Evolutionary conservation across 73 alveolate genomes (phyloP).

Genomic region (Tetrahymena thermophila): DNA sequence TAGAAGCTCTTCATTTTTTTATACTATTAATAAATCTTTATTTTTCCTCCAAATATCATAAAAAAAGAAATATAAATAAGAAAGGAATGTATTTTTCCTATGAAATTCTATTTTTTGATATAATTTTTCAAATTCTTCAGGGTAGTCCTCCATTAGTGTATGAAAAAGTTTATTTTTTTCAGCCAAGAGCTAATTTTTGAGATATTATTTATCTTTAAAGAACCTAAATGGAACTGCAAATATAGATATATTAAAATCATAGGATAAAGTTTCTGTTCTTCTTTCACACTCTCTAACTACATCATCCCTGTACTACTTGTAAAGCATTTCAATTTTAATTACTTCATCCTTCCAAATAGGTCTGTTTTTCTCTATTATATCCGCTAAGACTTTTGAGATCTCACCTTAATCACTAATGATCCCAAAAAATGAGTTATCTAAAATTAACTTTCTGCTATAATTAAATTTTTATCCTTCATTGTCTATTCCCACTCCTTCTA

Average conservation of each 20-base stretch:
- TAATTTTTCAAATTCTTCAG: background rate
- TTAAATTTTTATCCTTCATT: background rate
- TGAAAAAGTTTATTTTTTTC: background rate
- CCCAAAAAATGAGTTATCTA: background rate
- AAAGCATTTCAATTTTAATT: background rate
- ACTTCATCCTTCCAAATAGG: background rate
- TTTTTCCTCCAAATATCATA: background rate
- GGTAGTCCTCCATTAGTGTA: background rate
- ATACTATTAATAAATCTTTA: background rate
- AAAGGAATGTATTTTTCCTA: background rate
- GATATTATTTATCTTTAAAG: background rate
- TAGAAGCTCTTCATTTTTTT: background rate
- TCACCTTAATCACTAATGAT: background rate
- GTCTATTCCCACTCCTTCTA: background rate
- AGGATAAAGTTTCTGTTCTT: background rate
- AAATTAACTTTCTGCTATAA: background rate
- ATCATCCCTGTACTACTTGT: background rate
- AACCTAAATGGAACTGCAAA: background rate
- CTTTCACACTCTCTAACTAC: background rate
- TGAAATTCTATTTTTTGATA: background rate
- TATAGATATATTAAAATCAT: background rate
- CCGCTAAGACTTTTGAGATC: background rate
- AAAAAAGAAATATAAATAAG: background rate
- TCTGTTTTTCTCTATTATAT: background rate
- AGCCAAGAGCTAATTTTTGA: background rate